phyloP scores from a whole-genome alignment of 345 rosid species.

The Boechera stricta region DNA sequence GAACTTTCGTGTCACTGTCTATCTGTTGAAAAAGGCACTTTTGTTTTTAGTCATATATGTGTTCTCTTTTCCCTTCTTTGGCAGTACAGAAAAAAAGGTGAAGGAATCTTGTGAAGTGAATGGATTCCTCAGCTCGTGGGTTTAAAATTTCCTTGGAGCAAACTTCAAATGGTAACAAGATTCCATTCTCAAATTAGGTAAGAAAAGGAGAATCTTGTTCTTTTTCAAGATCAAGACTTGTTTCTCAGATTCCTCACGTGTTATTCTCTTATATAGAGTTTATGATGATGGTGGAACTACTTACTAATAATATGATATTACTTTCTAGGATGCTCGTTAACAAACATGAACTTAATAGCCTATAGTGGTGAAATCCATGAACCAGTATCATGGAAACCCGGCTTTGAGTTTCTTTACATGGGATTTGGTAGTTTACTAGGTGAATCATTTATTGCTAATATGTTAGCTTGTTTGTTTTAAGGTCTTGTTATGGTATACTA shows the following conservation, averaged over 20 bases:
- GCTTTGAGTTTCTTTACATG: slow-evolving; percentile 13
- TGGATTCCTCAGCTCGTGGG: slow-evolving; percentile 40
- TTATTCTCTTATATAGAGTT: not conserved
- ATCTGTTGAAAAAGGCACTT: slow-evolving; percentile 18
- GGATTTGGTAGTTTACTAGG: not conserved
- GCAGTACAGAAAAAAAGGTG: slow-evolving; percentile 22
- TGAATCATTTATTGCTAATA: not conserved
- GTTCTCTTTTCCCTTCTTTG: slow-evolving; percentile 2
- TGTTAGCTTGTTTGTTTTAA: not conserved
- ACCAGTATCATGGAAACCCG: not conserved
- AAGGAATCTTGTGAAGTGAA: slow-evolving; percentile 29
- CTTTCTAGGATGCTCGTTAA: not conserved
- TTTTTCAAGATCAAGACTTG: slow-evolving; percentile 30
- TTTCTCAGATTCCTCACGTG: slow-evolving; percentile 33
- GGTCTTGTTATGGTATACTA: not conserved
- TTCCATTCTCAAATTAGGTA: slow-evolving; percentile 36
- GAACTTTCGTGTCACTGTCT: slow-evolving; percentile 23
- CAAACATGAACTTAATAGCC: not conserved
- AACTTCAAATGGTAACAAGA: slow-evolving; percentile 37
- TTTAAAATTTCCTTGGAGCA: slow-evolving; percentile 33
- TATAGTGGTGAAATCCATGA: not conserved
- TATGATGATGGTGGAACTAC: not conserved
- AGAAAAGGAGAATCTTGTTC: slow-evolving; percentile 41
- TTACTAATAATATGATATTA: not conserved
- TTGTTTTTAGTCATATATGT: slow-evolving; percentile 22